Conservation (phyloP, 179 eudicot genomes). For the Beta lomatogona region DNA sequence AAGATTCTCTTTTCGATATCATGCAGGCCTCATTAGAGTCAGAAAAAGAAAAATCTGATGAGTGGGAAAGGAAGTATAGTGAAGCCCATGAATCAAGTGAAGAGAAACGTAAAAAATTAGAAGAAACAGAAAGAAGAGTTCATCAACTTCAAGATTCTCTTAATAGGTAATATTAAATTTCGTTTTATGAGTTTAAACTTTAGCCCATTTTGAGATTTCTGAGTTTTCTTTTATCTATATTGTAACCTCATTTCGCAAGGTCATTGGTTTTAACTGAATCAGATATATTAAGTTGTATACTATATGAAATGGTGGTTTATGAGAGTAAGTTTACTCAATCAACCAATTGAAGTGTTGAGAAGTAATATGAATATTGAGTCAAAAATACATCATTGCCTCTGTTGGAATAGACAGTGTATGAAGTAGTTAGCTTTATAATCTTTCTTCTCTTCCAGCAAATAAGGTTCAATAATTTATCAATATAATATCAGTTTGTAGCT, state of each 20-base stretch:
- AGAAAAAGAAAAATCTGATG: conserved; percentile 65
- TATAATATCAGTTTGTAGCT: background rate
- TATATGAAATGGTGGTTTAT: conserved; percentile 1
- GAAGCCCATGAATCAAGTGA: conserved; percentile 62
- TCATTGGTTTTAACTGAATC: background rate
- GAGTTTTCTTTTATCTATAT: background rate
- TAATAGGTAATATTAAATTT: conserved; percentile 49
- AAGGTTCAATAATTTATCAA: background rate
- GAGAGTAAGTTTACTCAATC: background rate
- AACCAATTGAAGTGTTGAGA: background rate
- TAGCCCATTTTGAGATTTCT: background rate
- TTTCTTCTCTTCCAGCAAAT: background rate
- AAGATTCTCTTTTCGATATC: background rate
- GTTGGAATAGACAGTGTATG: background rate
- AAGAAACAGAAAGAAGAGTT: conserved; percentile 75
- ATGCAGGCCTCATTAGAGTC: conserved; percentile 51
- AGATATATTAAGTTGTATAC: background rate
- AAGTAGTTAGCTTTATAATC: background rate
- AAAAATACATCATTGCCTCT: background rate
- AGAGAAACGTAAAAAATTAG: conserved; percentile 57
- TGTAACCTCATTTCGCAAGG: background rate
- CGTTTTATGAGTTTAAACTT: background rate
- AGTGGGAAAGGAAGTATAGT: conserved; percentile 52
- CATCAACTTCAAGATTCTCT: conserved; percentile 70
- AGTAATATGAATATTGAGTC: background rate